These are phyloP conservation scores for Ormosia semicastrata DNA, from an alignment of 306 rosid species.

Conservation along the genomic window DNA sequence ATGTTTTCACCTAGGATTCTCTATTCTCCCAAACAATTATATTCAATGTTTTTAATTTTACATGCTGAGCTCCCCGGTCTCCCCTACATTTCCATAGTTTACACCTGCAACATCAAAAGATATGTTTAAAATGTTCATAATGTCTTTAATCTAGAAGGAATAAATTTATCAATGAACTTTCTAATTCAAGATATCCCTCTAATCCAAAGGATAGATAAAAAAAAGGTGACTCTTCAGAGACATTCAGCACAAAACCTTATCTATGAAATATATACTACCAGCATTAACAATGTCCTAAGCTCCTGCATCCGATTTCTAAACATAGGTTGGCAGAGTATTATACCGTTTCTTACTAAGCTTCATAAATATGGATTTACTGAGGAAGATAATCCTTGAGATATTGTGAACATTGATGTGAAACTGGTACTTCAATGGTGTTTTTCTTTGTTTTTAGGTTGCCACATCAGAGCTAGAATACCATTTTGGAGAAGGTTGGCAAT, in stretches of 20 bases:
- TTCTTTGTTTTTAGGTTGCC: slow-evolving; percentile 46
- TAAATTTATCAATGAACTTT: neutral
- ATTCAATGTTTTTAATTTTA: slow-evolving; percentile 40
- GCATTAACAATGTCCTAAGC: neutral
- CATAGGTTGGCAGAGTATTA: neutral
- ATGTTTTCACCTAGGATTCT: slow-evolving; percentile 56
- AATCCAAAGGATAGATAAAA: neutral
- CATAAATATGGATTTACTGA: slow-evolving; percentile 66
- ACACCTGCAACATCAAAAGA: neutral
- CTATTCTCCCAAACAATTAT: slow-evolving; percentile 52
- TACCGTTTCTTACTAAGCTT: slow-evolving; percentile 16
- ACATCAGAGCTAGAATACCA: slow-evolving; percentile 49
- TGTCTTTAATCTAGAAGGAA: neutral
- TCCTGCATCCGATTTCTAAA: neutral
- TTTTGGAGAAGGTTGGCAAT: slow-evolving; percentile 61
- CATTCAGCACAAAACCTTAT: neutral
- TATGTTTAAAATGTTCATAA: neutral
- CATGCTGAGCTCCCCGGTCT: neutral
- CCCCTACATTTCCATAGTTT: neutral
- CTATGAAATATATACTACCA: neutral
- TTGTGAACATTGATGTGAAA: slow-evolving; percentile 55
- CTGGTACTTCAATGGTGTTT: slow-evolving; percentile 53
- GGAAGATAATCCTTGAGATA: slow-evolving; percentile 54
- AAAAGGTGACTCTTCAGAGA: neutral
- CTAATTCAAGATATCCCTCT: neutral